Evolutionary conservation across 2,329 filamentous ascomycete species (phyloP), one percentile per base, ranked within the genome.

Genomic region (Alternaria metachromatica): DNA sequence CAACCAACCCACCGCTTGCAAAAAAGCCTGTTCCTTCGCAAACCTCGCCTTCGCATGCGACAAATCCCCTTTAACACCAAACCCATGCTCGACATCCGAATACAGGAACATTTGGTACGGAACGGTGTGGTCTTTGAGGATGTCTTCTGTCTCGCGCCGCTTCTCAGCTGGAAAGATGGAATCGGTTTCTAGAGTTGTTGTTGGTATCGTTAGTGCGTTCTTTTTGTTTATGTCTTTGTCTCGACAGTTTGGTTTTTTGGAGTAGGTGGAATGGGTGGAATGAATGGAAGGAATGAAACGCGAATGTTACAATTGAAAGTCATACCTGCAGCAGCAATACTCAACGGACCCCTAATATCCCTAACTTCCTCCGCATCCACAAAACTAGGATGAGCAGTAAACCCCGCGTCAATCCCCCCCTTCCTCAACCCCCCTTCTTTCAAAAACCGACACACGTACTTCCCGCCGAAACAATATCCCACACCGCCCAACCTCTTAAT

Each of bases 11-110:
- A 94, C 84, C 37, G 92, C 92, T 84, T 96, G 93, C 67, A 85
- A 74, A 77, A 96, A 96, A 6, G 93, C 92, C 81, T 91, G 88
- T 81, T 96, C 92, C 86, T 93, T 94, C 41, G 91, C 90, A 72
- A 87, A 95, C 78, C 86, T 88, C 74, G 87, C 79, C 49, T 82
- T 67, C 77, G 85, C 85, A 66, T 89, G 85, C 64, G 73, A 85
- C 30, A 86, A 63, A 75, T 96, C 91, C 26, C 84, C 85, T 59
- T 92, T 87, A 3, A 94, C 89, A 9, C 89, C 85, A 73, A 96
- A 97, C 0, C 93, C 93, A 78, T 96, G 93, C 59, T 81, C 80
- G 28, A 92, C 88, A 58, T 88, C 88, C 3, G 87, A 88, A 84
- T 87, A 96, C 9, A 96, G 83, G 78, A 86, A 92, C 78, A 96